These are phyloP conservation scores for Aspergillus panamensis DNA, from an alignment of 495 filamentous ascomycete species.

Conservation along the genomic window DNA sequence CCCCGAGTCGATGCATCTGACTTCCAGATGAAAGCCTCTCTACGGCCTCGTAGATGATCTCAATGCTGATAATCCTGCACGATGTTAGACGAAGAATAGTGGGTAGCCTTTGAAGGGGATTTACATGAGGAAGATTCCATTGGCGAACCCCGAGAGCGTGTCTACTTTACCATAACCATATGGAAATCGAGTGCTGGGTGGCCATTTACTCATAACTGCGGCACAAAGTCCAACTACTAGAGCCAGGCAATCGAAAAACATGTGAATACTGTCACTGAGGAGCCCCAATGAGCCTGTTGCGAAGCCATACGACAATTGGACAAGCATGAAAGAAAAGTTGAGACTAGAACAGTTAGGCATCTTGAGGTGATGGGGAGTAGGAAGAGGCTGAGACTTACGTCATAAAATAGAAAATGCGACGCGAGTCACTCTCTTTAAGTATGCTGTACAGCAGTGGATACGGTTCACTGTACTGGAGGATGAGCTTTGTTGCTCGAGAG, in stretches of 20 bases:
- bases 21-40: constrained; percentile 78
- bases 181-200: constrained; percentile 78
- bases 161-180: constrained; percentile 98
- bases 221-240: constrained; percentile 88
- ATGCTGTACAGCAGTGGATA: constrained; percentile 82
- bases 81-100: constrained; percentile 25
- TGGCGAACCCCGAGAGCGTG: constrained; percentile 92
- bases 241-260: constrained; percentile 98
- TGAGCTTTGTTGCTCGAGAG: constrained; percentile 60
- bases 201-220: constrained; percentile 98
- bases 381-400: constrained; percentile 48
- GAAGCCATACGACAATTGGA: constrained; percentile 92
- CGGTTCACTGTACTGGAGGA: constrained; percentile 60
- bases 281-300: constrained; percentile 88
- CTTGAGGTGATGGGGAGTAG: background rate
- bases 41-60: constrained; percentile 93
- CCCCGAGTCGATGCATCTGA: constrained; percentile 76
- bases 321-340: constrained; percentile 92
- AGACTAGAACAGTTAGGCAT: constrained; percentile 52
- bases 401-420: constrained; percentile 97
- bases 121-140: constrained; percentile 93
- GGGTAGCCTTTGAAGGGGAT: constrained; percentile 16
- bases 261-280: constrained; percentile 96
- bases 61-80: constrained; percentile 81
- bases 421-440: constrained; percentile 85